Conservation (phyloP, 2,329 filamentous ascomycete species). For the Didymella glomerata region DNA sequence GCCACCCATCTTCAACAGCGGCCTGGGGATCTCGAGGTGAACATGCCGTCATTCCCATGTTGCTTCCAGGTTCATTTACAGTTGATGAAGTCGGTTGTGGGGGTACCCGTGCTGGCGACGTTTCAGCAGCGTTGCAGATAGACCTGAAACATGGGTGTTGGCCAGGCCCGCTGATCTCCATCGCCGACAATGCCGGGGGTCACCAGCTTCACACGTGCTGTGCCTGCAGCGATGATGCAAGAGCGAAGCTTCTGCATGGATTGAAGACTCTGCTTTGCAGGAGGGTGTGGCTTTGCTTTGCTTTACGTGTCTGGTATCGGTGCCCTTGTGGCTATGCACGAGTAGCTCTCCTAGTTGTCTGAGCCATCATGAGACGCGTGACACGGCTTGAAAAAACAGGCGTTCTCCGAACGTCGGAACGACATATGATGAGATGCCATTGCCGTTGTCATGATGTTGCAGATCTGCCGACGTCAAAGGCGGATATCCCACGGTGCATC, state of each 20-base stretch:
- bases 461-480: neutral
- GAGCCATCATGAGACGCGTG: too few species aligned
- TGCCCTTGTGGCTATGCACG: too few species aligned
- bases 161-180: constrained; percentile 17
- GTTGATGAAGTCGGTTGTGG: constrained; percentile 25
- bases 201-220: too few species aligned
- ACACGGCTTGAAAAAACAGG: neutral
- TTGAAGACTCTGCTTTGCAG: too few species aligned
- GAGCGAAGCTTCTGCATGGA: too few species aligned
- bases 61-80: constrained; percentile 2
- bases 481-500: too few species aligned
- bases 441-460: neutral
- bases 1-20: neutral
- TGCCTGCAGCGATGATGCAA: too few species aligned
- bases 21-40: neutral
- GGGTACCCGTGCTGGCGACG: constrained; percentile 27
- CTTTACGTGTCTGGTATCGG: too few species aligned
- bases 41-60: neutral
- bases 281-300: neutral
- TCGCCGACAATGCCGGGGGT: too few species aligned
- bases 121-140: constrained; percentile 48
- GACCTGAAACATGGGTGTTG: constrained; percentile 16
- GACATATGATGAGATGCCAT: neutral
- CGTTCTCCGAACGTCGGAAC: neutral
- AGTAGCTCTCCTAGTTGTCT: too few species aligned